Conservation (phyloP, 2,329 filamentous ascomycete species). For the Botrytis cinerea region DNA sequence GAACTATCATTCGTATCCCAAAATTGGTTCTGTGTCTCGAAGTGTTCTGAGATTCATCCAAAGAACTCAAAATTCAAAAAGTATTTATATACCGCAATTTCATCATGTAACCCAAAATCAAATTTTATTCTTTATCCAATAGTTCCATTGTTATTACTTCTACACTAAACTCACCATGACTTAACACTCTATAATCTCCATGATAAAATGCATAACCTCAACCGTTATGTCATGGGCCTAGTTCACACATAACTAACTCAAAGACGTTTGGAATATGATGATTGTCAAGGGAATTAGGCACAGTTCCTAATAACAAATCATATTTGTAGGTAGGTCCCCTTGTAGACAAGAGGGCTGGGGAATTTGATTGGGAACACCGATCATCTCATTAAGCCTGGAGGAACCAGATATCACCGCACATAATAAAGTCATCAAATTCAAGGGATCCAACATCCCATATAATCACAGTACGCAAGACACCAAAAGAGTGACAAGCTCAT, state of each 20-base stretch:
- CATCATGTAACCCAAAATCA: neutral
- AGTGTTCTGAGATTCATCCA: neutral
- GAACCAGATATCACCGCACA: neutral
- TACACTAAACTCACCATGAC: accelerated
- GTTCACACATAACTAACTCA: neutral
- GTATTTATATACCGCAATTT: neutral
- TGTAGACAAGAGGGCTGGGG: neutral
- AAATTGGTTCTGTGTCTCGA: neutral
- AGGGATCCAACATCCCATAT: neutral
- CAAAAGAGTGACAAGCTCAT: no score
- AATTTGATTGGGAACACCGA: neutral
- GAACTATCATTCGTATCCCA: neutral
- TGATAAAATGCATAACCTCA: neutral
- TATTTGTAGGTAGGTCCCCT: neutral
- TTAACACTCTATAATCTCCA: neutral
- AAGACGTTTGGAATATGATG: neutral
- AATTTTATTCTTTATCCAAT: neutral
- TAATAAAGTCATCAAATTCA: neutral
- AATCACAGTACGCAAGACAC: neutral
- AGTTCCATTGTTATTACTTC: neutral
- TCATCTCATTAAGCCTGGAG: accelerated
- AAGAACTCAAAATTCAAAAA: neutral
- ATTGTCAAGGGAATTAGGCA: neutral
- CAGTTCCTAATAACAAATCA: neutral
- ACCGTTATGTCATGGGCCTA: neutral